These are phyloP conservation scores for Neolentinus lepideus DNA, from an alignment of 1,284 basidiomycete genomes.

Conservation along the genomic window DNA sequence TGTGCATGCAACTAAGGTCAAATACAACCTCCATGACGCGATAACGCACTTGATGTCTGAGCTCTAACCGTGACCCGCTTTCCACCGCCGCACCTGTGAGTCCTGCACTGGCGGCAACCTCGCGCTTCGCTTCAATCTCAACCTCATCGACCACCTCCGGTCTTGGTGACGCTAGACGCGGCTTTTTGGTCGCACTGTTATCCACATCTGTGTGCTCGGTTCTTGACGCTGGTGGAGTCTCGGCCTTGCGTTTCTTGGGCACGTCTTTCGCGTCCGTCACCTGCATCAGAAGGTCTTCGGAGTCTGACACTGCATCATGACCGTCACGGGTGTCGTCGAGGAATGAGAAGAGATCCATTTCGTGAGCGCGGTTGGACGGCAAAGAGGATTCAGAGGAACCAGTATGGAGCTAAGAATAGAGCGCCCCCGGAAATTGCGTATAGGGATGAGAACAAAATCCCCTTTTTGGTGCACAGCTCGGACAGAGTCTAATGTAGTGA, in stretches of 20 bases:
- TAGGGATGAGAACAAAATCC: background rate
- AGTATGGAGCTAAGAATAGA: background rate
- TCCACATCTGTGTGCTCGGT: slow-evolving; percentile 11
- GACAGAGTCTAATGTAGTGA: slow-evolving; percentile 21
- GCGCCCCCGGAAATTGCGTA: background rate
- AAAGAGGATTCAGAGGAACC: background rate
- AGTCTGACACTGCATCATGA: slow-evolving; percentile 13
- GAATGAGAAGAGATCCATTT: slow-evolving; percentile 35
- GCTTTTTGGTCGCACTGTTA: slow-evolving; percentile 34
- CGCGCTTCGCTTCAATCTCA: slow-evolving; percentile 83
- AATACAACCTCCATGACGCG: background rate
- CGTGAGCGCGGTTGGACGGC: slow-evolving; percentile 10
- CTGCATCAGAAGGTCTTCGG: slow-evolving; percentile 4
- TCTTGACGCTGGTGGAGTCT: slow-evolving; percentile 9
- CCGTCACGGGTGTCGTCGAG: slow-evolving; percentile 24
- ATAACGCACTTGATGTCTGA: slow-evolving; percentile 66
- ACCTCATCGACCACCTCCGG: slow-evolving; percentile 86
- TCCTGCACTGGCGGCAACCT: slow-evolving; percentile 81
- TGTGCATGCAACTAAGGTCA: slow-evolving; percentile 18
- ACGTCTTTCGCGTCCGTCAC: slow-evolving; percentile 11
- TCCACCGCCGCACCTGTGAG: slow-evolving; percentile 63
- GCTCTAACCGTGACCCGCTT: slow-evolving; percentile 60
- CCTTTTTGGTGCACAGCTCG: slow-evolving; percentile 24
- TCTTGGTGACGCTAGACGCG: slow-evolving; percentile 44
- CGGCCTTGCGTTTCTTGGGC: slow-evolving; percentile 22